phyloP scores from a whole-genome alignment of 225 moss, liverwort and hornwort genomes.

The Lunularia cruciata region DNA sequence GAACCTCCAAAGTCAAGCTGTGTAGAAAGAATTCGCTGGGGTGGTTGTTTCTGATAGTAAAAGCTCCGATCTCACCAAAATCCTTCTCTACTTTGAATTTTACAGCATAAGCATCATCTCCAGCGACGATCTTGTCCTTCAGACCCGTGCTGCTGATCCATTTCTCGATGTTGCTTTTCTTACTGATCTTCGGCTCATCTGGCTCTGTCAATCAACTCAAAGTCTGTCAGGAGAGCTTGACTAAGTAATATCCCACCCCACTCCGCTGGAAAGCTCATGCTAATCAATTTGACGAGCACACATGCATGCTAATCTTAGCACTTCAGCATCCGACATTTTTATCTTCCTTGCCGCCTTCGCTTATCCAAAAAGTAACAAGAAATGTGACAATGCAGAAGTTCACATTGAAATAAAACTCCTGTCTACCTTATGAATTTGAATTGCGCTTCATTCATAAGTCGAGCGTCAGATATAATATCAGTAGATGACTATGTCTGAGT shows the following conservation, averaged over 20 bases:
- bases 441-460: no score
- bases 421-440: no score
- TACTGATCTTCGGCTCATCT: conserved; percentile 14
- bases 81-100: conserved; percentile 38
- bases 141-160: conserved; percentile 23
- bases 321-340: no score
- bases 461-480: no score
- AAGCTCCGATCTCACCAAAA: conserved; percentile 60
- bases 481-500: no score
- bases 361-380: neutral
- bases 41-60: conserved; percentile 51
- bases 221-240: no score
- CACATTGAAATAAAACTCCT: no score
- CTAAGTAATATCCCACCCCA: neutral
- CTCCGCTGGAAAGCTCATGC: neutral
- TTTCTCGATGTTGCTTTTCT: conserved; percentile 1
- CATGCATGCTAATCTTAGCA: neutral
- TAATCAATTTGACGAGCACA: neutral
- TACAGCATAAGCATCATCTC: conserved; percentile 40
- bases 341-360: no score
- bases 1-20: conserved; percentile 34
- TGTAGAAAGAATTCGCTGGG: conserved; percentile 58
- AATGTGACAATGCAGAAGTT: neutral
- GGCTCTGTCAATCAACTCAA: no score
- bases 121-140: conserved; percentile 33